Evolutionary conservation across 2,329 filamentous ascomycete species (phyloP).

Genomic region (Sphaerulina vaccinii): DNA sequence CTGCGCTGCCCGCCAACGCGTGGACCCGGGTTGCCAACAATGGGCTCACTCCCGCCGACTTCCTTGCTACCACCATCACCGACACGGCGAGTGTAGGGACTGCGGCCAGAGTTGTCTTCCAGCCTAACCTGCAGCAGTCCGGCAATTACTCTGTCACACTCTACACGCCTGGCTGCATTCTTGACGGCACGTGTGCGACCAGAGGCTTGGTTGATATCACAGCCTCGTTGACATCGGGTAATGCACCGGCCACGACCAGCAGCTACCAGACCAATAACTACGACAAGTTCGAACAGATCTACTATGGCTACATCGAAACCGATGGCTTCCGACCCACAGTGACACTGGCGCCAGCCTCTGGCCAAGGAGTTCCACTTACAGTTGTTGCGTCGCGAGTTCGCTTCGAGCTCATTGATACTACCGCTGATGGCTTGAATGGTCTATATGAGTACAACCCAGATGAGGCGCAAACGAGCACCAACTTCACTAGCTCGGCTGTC

Average conservation of each 20-base stretch:
- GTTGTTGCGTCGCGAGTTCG: constrained; percentile 87
- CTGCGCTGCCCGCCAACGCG: constrained; percentile 53
- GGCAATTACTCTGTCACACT: constrained; percentile 90
- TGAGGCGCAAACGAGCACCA: constrained; percentile 54
- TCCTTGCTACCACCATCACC: constrained; percentile 68
- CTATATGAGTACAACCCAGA: constrained; percentile 84
- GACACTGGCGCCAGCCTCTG: constrained; percentile 68
- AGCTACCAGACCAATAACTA: constrained; percentile 91
- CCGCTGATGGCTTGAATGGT: constrained; percentile 80
- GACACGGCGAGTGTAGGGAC: constrained; percentile 44
- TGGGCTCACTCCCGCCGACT: constrained; percentile 68
- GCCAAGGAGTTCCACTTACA: constrained; percentile 65
- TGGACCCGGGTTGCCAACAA: constrained; percentile 69
- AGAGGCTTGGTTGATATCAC: constrained; percentile 83
- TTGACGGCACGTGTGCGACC: constrained; percentile 71
- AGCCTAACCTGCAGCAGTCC: constrained; percentile 79
- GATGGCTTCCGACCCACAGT: constrained; percentile 77
- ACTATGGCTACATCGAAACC: constrained; percentile 79
- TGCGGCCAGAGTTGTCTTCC: constrained; percentile 69
- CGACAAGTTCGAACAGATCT: constrained; percentile 95
- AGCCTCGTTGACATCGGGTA: constrained; percentile 58
- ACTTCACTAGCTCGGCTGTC: constrained; percentile 71
- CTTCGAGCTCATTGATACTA: constrained; percentile 71
- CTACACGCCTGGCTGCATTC: constrained; percentile 86
- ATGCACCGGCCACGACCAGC: constrained; percentile 55